Base-by-base conservation (phyloP, 2,329 filamentous ascomycete genomes). In the Beauveria brongniartii region DNA sequence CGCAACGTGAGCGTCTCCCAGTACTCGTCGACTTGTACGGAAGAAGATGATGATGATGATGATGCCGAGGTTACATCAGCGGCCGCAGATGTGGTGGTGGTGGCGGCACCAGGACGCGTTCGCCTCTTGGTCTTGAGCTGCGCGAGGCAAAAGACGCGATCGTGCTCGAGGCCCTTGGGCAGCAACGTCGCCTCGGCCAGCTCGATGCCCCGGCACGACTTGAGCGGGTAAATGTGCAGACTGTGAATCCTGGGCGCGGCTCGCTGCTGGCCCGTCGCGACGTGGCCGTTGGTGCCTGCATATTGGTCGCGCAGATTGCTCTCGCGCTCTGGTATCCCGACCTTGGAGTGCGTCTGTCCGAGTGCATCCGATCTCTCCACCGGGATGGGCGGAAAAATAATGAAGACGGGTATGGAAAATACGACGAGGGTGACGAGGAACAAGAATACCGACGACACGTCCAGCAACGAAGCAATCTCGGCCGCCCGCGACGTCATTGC, bases 141-240 rank as follows among this genome's bases (percentile, higher is more conserved):
- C 1, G 89, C 91, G 70, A 97, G 90, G 53, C 85, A 88, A 76
- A 92, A 96, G 66, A 93, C 83, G 6, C 91, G 84, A 73, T 97
- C 92, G 72, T 88, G 89, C 70, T 88, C 82, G 61, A 96, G 79
- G 2, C 92, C 91, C 2, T 83, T 84, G 6, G 83, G 77, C 51
- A 90, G 74, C 18, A 94, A 80, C 59, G 83, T 81, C 63, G 83
- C 83, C 63, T 80, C 76, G 56, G 82, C 75, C 52, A 96, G 73
- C 74, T 94, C 90, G 59, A 96, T 85, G 30, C 88, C 89, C 61
- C 77, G 79, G 71, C 91, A 96, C 61, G 89, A 91, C 75, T 95
- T 93, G 71, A 96, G 76, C 1, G 92, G 92, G 72, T 94, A 93
- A 63, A 92, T 82, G 75, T 86, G 87, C 56, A 96, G 77, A 60